phyloP scores from a whole-genome alignment of 139 green algal species.

The Auxenochlorella protothecoides region DNA sequence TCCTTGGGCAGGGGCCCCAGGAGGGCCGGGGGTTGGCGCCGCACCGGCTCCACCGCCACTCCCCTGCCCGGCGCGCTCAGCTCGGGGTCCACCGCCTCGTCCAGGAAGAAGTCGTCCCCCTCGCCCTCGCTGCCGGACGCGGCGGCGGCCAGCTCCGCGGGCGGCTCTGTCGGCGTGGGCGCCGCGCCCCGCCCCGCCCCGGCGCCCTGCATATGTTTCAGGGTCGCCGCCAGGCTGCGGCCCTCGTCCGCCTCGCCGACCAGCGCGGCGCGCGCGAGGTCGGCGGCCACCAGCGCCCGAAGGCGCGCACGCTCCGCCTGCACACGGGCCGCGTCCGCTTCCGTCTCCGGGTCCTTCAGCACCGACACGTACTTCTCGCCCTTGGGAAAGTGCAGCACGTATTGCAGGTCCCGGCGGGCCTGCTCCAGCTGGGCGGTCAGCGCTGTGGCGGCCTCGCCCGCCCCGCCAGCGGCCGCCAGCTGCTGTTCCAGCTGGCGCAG shows the following conservation, averaged over 20 bases:
- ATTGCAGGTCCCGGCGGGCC: constrained; percentile 55
- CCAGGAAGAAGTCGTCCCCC: constrained; percentile 37
- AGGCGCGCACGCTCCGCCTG: constrained; percentile 44
- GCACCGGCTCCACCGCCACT: neutral
- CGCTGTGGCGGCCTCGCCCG: neutral
- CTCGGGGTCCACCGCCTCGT: constrained; percentile 1
- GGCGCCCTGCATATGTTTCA: too few relatives aligned
- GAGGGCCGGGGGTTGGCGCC: neutral
- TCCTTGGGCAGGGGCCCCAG: too few relatives aligned
- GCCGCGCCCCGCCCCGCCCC: too few relatives aligned
- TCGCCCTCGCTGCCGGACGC: neutral
- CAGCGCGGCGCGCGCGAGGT: constrained; percentile 39
- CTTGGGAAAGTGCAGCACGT: constrained; percentile 76
- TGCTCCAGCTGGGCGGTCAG: constrained; percentile 11
- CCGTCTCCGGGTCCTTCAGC: constrained; percentile 34
- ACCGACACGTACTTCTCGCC: constrained; percentile 77
- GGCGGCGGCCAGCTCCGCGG: neutral
- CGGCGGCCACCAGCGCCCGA: constrained; percentile 27
- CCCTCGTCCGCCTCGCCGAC: constrained; percentile 71
- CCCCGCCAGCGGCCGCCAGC: constrained; percentile 4
- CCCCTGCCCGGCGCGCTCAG: too few relatives aligned
- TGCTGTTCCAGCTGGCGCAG: constrained; percentile 36
- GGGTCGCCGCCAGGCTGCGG: neutral
- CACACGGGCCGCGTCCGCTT: constrained; percentile 40
- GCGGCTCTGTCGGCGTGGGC: neutral